These are phyloP conservation scores for Globisporangium uncinulatum DNA, from an alignment of 352 stramenopile genomes.

Conservation along the genomic window DNA sequence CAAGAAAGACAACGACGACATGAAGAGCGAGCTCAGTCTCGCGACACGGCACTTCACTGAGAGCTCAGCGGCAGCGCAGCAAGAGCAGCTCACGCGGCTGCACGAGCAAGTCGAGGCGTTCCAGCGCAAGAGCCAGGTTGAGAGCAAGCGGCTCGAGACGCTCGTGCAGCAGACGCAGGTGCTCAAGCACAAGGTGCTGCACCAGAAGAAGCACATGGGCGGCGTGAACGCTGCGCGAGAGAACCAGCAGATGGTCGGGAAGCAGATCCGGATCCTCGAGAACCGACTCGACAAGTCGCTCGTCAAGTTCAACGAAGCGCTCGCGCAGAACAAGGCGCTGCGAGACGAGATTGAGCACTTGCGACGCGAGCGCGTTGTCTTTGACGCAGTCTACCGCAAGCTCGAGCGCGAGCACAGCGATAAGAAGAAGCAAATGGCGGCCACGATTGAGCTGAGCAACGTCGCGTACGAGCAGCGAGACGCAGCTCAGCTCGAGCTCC, in stretches of 20 bases:
- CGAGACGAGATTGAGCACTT: slow-evolving; percentile 93
- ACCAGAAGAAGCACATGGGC: slow-evolving; percentile 94
- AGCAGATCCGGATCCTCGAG: slow-evolving; percentile 96
- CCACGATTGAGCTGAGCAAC: slow-evolving; percentile 94
- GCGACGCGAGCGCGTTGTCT: slow-evolving; percentile 90
- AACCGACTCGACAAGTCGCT: slow-evolving; percentile 96
- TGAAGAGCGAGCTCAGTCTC: slow-evolving; percentile 87
- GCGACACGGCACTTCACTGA: slow-evolving; percentile 87
- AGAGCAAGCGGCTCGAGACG: slow-evolving; percentile 81
- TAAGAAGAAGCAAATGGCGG: slow-evolving; percentile 94
- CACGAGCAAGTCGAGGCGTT: slow-evolving; percentile 91
- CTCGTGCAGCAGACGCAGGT: slow-evolving; percentile 87
- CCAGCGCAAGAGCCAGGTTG: slow-evolving; percentile 73
- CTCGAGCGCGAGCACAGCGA: slow-evolving; percentile 90
- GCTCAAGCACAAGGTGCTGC: slow-evolving; percentile 83
- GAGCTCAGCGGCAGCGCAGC: slow-evolving; percentile 68
- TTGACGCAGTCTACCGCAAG: slow-evolving; percentile 94
- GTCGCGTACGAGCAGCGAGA: slow-evolving; percentile 94
- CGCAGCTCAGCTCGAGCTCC: slow-evolving; percentile 90
- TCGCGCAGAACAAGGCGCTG: slow-evolving; percentile 90
- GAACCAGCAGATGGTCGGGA: slow-evolving; percentile 94
- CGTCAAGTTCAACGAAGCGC: slow-evolving; percentile 96
- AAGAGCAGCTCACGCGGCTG: slow-evolving; percentile 71
- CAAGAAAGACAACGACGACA: slow-evolving; percentile 79
- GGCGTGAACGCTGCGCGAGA: slow-evolving; percentile 94